These are phyloP conservation scores for Camptophora hylomeconis DNA, from an alignment of 2,329 filamentous ascomycete species.

Conservation along the genomic window DNA sequence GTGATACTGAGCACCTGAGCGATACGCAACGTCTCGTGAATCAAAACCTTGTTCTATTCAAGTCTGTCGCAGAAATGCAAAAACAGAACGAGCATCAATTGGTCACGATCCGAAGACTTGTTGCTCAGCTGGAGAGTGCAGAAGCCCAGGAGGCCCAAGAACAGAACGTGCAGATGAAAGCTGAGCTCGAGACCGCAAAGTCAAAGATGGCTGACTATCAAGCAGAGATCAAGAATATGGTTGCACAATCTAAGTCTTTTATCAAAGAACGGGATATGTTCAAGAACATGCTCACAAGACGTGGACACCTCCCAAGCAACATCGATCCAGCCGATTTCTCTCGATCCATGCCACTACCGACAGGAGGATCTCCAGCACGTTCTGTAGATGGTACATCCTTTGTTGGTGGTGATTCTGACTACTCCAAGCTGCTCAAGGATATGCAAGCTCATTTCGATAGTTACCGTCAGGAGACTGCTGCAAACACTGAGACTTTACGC, in stretches of 20 bases:
- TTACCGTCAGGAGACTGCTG: slow-evolving; percentile 72
- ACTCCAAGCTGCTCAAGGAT: slow-evolving; percentile 69
- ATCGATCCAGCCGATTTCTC: slow-evolving; percentile 60
- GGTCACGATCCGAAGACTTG: slow-evolving; percentile 69
- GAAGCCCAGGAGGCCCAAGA: slow-evolving; percentile 55
- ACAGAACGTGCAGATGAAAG: slow-evolving; percentile 42
- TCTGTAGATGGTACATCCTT: too few species aligned
- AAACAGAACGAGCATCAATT: slow-evolving; percentile 77
- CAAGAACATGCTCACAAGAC: slow-evolving; percentile 78
- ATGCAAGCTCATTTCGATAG: slow-evolving; percentile 81
- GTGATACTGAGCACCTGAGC: slow-evolving; percentile 64
- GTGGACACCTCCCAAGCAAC: slow-evolving; percentile 45
- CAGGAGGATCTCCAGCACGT: slow-evolving; percentile 29
- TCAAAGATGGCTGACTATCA: slow-evolving; percentile 64
- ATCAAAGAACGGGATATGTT: slow-evolving; percentile 96
- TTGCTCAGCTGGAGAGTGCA: slow-evolving; percentile 80
- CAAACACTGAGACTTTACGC: slow-evolving; percentile 69
- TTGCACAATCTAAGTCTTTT: slow-evolving; percentile 78
- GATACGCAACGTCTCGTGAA: slow-evolving; percentile 84
- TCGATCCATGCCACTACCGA: slow-evolving; percentile 48
- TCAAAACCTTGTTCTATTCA: slow-evolving; percentile 79
- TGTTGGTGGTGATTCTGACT: slow-evolving; percentile 48
- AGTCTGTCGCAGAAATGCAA: slow-evolving; percentile 70
- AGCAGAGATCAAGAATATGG: slow-evolving; percentile 73
- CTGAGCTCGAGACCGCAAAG: slow-evolving; percentile 49